These are phyloP conservation scores for Iberis amara DNA, from an alignment of 441 rosid genomes.

Conservation along the genomic window DNA sequence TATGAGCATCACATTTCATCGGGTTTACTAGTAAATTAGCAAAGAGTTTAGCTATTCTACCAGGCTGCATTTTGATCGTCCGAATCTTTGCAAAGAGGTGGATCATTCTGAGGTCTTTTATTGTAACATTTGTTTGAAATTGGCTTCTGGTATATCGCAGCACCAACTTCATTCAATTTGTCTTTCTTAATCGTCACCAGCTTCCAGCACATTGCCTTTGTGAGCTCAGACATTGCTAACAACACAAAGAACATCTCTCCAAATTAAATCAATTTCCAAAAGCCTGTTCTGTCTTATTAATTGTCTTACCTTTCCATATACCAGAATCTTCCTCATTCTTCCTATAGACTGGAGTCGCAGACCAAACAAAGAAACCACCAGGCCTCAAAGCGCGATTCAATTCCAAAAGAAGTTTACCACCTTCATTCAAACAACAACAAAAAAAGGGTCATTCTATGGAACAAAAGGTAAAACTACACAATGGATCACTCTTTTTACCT, in stretches of 20 bases:
- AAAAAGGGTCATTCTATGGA: neutral
- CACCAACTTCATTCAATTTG: conserved; percentile 47
- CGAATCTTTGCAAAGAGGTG: conserved; percentile 49
- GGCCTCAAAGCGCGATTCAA: conserved; percentile 65
- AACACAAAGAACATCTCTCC: neutral
- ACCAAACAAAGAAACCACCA: conserved; percentile 71
- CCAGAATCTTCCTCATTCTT: conserved; percentile 51
- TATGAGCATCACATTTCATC: conserved; percentile 7
- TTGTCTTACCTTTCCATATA: conserved; percentile 51
- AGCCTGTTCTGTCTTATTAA: neutral
- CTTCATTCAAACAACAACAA: conserved; percentile 31
- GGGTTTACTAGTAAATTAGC: neutral
- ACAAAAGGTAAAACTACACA: neutral
- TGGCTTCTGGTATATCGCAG: conserved; percentile 57
- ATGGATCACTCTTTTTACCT: conserved; percentile 26
- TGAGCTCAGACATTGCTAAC: conserved; percentile 49
- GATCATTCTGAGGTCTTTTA: conserved; percentile 41
- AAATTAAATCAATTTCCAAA: neutral
- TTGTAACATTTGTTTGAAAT: conserved; percentile 49
- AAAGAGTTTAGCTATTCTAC: conserved; percentile 26
- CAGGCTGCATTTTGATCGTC: conserved; percentile 64
- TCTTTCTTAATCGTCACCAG: conserved; percentile 45
- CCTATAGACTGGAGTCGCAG: conserved; percentile 64
- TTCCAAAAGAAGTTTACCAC: conserved; percentile 62
- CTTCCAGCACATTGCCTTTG: conserved; percentile 56